Conservation (phyloP, 2,329 filamentous ascomycete genomes). For the Talaromyces sp. region DNA sequence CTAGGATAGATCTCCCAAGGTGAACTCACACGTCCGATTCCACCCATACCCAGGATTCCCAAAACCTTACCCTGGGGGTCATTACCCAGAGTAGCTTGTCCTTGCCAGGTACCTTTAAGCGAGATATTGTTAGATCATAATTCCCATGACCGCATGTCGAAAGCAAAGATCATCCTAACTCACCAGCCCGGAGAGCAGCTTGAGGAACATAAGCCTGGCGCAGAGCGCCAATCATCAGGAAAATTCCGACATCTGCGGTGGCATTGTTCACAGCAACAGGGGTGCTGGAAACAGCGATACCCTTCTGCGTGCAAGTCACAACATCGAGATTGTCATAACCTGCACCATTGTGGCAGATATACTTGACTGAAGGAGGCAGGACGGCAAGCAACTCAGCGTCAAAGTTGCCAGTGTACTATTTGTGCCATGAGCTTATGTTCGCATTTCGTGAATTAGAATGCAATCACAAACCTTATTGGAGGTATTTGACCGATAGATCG, state of each 20-base stretch:
- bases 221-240: slow-evolving; percentile 52
- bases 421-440: neutral
- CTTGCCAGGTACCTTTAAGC: slow-evolving; percentile 43
- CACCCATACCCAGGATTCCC: slow-evolving; percentile 53
- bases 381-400: slow-evolving; percentile 50
- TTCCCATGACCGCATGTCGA: neutral
- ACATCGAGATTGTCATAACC: slow-evolving; percentile 66
- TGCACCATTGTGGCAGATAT: slow-evolving; percentile 59
- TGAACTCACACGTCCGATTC: slow-evolving; percentile 47
- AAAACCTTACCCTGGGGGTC: slow-evolving; percentile 50
- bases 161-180: slow-evolving; percentile 6
- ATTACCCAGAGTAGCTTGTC: slow-evolving; percentile 45
- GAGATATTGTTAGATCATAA: neutral
- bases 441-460: neutral
- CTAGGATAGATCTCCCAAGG: too few relatives aligned
- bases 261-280: slow-evolving; percentile 52
- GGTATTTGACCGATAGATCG: slow-evolving; percentile 61
- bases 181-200: slow-evolving; percentile 44
- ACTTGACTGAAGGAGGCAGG: slow-evolving; percentile 51
- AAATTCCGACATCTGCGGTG: slow-evolving; percentile 52
- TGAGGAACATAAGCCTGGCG: slow-evolving; percentile 48
- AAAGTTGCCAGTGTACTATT: slow-evolving; percentile 51
- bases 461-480: slow-evolving; percentile 49
- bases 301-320: slow-evolving; percentile 52
- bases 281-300: slow-evolving; percentile 48